These are phyloP conservation scores for Aureobasidium uvarum DNA, from an alignment of 2,329 filamentous ascomycete species.

Conservation along the genomic window DNA sequence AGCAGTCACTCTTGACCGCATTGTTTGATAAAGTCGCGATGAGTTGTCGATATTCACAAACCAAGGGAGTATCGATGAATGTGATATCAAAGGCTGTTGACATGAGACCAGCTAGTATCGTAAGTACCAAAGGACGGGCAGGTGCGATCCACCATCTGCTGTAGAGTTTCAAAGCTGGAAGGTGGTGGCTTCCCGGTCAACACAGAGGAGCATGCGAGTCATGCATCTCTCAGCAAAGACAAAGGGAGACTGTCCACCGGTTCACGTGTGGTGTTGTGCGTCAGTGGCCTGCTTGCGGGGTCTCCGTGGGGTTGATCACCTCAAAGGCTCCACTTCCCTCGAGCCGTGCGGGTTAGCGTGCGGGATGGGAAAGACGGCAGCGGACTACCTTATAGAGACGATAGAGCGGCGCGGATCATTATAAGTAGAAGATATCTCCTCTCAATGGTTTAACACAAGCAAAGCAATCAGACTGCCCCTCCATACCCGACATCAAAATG, in stretches of 20 bases:
- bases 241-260: neutral
- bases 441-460: neutral
- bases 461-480: neutral
- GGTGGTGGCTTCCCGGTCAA: slow-evolving; percentile 1
- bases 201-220: neutral
- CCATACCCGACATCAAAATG: slow-evolving; percentile 27
- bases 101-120: neutral
- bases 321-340: neutral
- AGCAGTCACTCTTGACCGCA: neutral
- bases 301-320: neutral
- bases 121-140: neutral
- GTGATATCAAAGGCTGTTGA: neutral
- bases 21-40: neutral
- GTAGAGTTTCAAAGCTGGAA: neutral
- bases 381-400: slow-evolving; percentile 1
- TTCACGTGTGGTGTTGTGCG: neutral
- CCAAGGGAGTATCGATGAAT: too few species aligned
- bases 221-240: neutral
- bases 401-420: neutral
- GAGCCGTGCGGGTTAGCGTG: slow-evolving; percentile 1
- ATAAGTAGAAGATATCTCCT: slow-evolving; percentile 3
- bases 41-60: too few species aligned
- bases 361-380: neutral
- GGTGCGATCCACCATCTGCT: neutral
- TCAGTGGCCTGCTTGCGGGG: neutral